Base-by-base conservation (phyloP, 192 early-diverging fungal genomes). In the Coemansia pectinata region DNA sequence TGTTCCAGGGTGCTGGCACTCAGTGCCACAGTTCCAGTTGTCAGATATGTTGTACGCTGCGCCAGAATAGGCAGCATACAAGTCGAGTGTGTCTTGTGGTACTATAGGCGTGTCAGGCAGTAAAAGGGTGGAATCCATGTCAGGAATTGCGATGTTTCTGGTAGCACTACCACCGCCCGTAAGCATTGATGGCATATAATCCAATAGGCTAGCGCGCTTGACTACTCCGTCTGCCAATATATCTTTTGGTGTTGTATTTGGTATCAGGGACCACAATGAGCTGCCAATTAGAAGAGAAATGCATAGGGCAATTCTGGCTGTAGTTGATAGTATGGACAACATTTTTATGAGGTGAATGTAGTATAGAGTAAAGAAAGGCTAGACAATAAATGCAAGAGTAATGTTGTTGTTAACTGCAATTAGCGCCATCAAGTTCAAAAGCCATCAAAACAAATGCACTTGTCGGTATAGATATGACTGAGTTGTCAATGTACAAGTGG, bases 51-150 rank as follows among this genome's bases (percentile, higher is more conserved):
- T 33, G 45, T 77, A 77, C 40, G 76, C 66, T n/a, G 76, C 76
- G 6, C 76, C 70, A 15, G 74, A 45, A 50, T 77, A 77, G 2
- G 76, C 66, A 1, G 76, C 76, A 57, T 72, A 77, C 27, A 77
- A 14, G 17, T 69, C 47, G 11, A 77, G 23, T 31, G 57, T 69
- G 1, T 25, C 23, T 39, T 52, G 41, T 3, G 19, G 38, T 0
- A 69, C 21, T 2, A 23, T 58, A 8, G 59, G 29, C 11, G 53
- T 8, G 29, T 50, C 48, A 4, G 34, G 15, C n/a, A 29, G 12
- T 44, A 21, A 11, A 44, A 44, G 14, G 42, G 42, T 17, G 42
- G 42, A 0, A 15, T 44, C 1, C 14, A 44, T 15, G 5, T 17
- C 17, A 44, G 42, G 42, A 5, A 44, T 17, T 5, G 42, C 2